Conservation (phyloP, 768 basidiomycete genomes). For the Melanogaster broomeanus region DNA sequence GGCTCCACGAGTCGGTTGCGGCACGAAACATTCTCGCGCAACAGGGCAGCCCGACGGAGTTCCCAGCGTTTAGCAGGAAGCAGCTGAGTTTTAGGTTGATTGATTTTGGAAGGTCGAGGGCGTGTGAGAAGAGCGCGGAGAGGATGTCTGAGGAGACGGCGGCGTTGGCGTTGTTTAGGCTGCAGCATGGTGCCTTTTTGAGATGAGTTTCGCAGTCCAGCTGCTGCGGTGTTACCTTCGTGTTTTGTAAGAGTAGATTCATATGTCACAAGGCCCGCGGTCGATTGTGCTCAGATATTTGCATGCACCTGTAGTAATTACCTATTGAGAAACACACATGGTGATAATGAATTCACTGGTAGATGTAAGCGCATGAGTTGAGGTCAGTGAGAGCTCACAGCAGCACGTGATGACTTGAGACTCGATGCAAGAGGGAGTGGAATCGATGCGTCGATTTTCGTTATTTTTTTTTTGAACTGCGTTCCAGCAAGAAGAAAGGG, state of each 20-base stretch:
- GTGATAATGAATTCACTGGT: too few species aligned
- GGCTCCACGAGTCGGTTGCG: slow-evolving; percentile 44
- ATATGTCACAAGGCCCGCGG: too few species aligned
- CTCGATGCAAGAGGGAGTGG: too few species aligned
- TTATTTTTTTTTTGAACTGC: too few species aligned
- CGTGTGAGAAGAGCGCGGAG: background rate
- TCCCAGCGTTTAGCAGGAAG: slow-evolving; percentile 13
- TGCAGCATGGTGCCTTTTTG: background rate
- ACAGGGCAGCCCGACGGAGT: slow-evolving; percentile 39
- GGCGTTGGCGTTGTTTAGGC: slow-evolving; percentile 4
- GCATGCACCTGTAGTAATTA: too few species aligned
- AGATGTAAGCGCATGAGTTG: too few species aligned
- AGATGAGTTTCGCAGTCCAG: too few species aligned
- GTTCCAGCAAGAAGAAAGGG: too few species aligned
- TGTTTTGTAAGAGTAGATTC: background rate
- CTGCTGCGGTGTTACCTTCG: background rate
- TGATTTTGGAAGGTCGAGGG: slow-evolving; percentile 47
- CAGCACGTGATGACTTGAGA: too few species aligned
- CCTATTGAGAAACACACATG: slow-evolving; percentile 8
- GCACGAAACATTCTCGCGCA: slow-evolving; percentile 47
- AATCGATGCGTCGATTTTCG: too few species aligned
- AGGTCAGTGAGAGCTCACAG: too few species aligned
- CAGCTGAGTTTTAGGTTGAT: slow-evolving; percentile 48
- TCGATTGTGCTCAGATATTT: too few species aligned
- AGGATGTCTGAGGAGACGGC: slow-evolving; percentile 7